Percentiles rank a stretch among this genome's conserved stretches.
Conservation (phyloP, 768 basidiomycete genomes). For the Coprinellus aureogranulatus region DNA sequence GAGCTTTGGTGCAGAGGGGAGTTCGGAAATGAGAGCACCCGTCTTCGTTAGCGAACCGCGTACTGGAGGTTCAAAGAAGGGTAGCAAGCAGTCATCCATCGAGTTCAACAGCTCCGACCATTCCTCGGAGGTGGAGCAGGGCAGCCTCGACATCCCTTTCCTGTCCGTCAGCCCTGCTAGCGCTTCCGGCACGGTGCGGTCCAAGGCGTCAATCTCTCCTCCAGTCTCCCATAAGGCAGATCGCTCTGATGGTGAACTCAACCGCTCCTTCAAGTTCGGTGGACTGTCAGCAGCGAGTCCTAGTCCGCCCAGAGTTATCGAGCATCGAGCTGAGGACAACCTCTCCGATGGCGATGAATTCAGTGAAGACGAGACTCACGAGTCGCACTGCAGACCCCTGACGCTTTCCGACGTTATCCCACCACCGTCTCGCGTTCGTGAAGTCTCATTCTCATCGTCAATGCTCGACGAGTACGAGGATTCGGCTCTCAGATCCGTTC, state of each 20-base stretch:
- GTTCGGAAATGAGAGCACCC: conserved; percentile 6
- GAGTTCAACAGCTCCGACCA: conserved; percentile 9
- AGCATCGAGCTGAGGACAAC: conserved; percentile 17
- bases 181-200: not conserved
- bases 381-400: conserved; percentile 29
- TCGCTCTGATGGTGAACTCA: conserved; percentile 64
- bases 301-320: conserved; percentile 22
- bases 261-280: conserved; percentile 74
- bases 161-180: not conserved
- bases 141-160: conserved; percentile 19
- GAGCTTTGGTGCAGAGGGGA: conserved; percentile 7
- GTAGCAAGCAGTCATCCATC: conserved; percentile 2
- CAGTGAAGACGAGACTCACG: not conserved
- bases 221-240: conserved; percentile 36
- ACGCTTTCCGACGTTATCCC: conserved; percentile 79
- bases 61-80: conserved; percentile 10
- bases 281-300: conserved; percentile 28
- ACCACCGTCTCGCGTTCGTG: conserved; percentile 50
- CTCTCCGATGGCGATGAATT: not conserved
- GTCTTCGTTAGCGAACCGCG: conserved; percentile 12
- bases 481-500: conserved; percentile 54
- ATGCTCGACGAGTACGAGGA: conserved; percentile 45
- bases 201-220: conserved; percentile 13
- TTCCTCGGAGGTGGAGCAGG: conserved; percentile 32
- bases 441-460: conserved; percentile 44